phyloP scores from a whole-genome alignment of 2,329 filamentous ascomycete genomes.

The Peltaster fructicola region DNA sequence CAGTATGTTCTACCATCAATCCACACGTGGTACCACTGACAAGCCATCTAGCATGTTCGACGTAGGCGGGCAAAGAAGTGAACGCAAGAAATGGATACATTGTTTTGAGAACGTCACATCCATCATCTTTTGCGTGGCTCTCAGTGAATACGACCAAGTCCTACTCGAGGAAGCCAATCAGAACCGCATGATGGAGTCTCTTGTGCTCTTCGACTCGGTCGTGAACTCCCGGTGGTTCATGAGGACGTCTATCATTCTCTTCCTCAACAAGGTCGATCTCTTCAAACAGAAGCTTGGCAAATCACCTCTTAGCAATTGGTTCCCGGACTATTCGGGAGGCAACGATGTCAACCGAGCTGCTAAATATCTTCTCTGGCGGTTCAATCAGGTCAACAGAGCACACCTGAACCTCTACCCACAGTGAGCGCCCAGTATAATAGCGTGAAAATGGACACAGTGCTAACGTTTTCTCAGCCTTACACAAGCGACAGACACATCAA shows the following conservation, averaged over 20 bases:
- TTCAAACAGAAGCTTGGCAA: constrained; percentile 88
- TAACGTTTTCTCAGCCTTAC: constrained; percentile 48
- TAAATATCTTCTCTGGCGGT: constrained; percentile 94
- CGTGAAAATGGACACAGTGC: constrained; percentile 8
- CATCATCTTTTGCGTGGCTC: constrained; percentile 95
- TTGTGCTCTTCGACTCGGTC: constrained; percentile 92
- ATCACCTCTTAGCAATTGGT: constrained; percentile 85
- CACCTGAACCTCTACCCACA: constrained; percentile 95
- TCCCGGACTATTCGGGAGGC: constrained; percentile 92
- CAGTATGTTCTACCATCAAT: constrained; percentile 48
- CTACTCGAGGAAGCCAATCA: constrained; percentile 62
- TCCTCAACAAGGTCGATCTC: constrained; percentile 96
- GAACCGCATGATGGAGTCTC: constrained; percentile 99
- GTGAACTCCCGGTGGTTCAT: constrained; percentile 99
- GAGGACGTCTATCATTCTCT: constrained; percentile 94
- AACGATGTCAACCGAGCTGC: constrained; percentile 96
- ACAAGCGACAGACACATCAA: constrained; percentile 96
- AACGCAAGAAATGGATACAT: constrained; percentile 99
- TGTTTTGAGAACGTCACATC: constrained; percentile 99
- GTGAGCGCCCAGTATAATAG: constrained; percentile 37
- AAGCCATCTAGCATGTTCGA: constrained; percentile 72
- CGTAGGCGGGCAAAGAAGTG: constrained; percentile 88
- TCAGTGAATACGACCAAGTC: constrained; percentile 97
- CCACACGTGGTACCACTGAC: constrained; percentile 1
- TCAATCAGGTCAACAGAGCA: constrained; percentile 94